Percentiles rank a stretch among this genome's conserved stretches.
Evolutionary conservation across 1,284 basidiomycete species (phyloP).

Genomic region (Cryptococcus sp.): DNA sequence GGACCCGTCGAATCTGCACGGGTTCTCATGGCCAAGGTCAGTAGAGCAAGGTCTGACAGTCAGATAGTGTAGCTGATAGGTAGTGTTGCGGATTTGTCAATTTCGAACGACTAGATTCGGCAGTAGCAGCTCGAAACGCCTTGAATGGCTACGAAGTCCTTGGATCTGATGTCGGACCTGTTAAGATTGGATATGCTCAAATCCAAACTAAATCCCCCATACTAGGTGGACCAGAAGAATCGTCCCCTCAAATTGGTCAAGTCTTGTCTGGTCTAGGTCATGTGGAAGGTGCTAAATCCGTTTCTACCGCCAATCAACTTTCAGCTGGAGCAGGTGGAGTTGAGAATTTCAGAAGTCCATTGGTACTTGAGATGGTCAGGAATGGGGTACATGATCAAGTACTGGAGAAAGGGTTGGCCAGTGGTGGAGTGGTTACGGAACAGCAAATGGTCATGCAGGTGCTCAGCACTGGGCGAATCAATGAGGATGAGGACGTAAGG

Average conservation of each 20-base stretch:
- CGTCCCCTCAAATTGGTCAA: slow-evolving; percentile 53
- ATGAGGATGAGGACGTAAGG: slow-evolving; percentile 76
- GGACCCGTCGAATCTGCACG: slow-evolving; percentile 95
- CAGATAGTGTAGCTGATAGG: neutral
- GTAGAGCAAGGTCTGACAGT: slow-evolving; percentile 51
- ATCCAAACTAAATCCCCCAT: slow-evolving; percentile 70
- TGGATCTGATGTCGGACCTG: slow-evolving; percentile 89
- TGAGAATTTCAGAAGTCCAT: slow-evolving; percentile 89
- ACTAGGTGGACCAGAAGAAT: slow-evolving; percentile 30
- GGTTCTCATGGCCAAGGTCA: slow-evolving; percentile 90
- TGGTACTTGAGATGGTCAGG: slow-evolving; percentile 82
- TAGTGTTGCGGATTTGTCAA: slow-evolving; percentile 63
- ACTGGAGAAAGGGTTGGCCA: slow-evolving; percentile 41
- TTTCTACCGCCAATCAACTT: slow-evolving; percentile 86
- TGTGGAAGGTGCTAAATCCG: slow-evolving; percentile 72
- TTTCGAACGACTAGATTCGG: slow-evolving; percentile 94
- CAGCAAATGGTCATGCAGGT: slow-evolving; percentile 96
- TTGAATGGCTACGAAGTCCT: slow-evolving; percentile 92
- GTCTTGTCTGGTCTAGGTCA: slow-evolving; percentile 57
- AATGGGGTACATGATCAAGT: slow-evolving; percentile 66
- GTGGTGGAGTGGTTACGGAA: slow-evolving; percentile 66
- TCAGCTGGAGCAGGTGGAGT: slow-evolving; percentile 68
- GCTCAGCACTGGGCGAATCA: slow-evolving; percentile 68
- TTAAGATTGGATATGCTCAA: slow-evolving; percentile 93
- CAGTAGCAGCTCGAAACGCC: slow-evolving; percentile 87